These are phyloP conservation scores for Erucastrum elatum DNA, from an alignment of 345 rosid species.

Conservation along the genomic window DNA sequence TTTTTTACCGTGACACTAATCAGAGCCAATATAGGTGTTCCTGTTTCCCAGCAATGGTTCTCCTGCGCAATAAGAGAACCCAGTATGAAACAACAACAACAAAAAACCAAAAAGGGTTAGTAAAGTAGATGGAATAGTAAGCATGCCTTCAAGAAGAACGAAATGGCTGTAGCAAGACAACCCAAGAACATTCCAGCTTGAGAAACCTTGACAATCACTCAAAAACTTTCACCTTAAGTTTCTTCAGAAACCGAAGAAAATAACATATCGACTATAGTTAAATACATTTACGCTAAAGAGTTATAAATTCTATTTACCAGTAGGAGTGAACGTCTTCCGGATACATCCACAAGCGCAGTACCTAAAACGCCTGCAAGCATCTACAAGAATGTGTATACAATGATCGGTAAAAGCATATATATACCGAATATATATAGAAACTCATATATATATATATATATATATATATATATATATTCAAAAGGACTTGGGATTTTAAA, in stretches of 20 bases:
- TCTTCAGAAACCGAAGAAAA: background rate
- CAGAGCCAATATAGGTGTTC: slow-evolving; percentile 34
- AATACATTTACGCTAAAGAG: background rate
- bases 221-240: background rate
- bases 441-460: too few relatives aligned
- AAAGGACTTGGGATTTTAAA: background rate
- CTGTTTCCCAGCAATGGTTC: slow-evolving; percentile 43
- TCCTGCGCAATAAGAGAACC: slow-evolving; percentile 41
- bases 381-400: slow-evolving; percentile 38
- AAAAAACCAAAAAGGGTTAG: background rate
- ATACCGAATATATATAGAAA: background rate
- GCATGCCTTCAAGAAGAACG: slow-evolving; percentile 59
- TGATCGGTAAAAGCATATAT: background rate
- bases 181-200: slow-evolving; percentile 77
- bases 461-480: background rate
- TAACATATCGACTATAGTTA: background rate
- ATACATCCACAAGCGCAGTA: slow-evolving; percentile 62
- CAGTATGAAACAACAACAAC: background rate
- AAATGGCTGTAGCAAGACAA: slow-evolving; percentile 57
- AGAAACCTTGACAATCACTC: slow-evolving; percentile 51
- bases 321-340: slow-evolving; percentile 74
- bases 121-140: background rate
- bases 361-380: slow-evolving; percentile 71
- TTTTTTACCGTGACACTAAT: slow-evolving; percentile 34
- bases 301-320: slow-evolving; percentile 47